Percentiles rank a stretch among this genome's conserved stretches.
Conservation (phyloP, 176 grass and related monocot genomes). For the Raddia guianensis region DNA sequence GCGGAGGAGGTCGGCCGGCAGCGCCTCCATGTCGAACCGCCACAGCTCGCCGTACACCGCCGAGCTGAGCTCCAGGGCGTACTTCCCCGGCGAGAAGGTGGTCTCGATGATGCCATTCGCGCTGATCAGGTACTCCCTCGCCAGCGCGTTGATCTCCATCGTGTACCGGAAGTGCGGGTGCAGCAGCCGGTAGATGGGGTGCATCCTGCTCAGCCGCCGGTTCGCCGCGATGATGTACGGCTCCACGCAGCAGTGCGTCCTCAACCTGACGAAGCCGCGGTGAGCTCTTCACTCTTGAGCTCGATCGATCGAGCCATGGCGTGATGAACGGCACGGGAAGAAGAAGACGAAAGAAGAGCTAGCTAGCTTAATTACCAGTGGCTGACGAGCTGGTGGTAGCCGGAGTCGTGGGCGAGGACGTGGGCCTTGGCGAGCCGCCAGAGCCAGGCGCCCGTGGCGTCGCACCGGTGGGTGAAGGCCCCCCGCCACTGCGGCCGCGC, state of each 20-base stretch:
- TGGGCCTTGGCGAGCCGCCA: conserved; percentile 83
- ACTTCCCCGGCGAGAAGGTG: conserved; percentile 49
- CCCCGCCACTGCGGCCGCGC: conserved; percentile 40
- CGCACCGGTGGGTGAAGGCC: conserved; percentile 51
- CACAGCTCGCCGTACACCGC: conserved; percentile 50
- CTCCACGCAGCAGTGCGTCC: conserved; percentile 74
- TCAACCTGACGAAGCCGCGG: conserved; percentile 41
- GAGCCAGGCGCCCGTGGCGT: conserved; percentile 53
- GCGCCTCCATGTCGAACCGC: conserved; percentile 82
- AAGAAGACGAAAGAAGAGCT: too few species aligned
- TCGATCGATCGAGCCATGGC: too few species aligned
- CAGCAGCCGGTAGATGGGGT: conserved; percentile 66
- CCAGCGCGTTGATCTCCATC: conserved; percentile 76
- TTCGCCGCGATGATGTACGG: conserved; percentile 82
- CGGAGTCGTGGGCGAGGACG: conserved; percentile 60
- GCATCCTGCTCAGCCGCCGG: conserved; percentile 68
- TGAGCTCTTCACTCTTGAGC: too few species aligned
- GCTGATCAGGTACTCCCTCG: conserved; percentile 43
- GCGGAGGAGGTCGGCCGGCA: conserved; percentile 66
- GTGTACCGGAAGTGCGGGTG: conserved; percentile 80
- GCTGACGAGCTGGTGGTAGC: conserved; percentile 65
- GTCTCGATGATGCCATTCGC: conserved; percentile 57
- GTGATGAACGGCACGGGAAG: too few species aligned
- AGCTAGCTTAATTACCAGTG: conserved; percentile 57
- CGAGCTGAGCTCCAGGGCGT: conserved; percentile 59